Conservation (phyloP, 164 flowering plant genomes). For the Vitis amurensis region DNA sequence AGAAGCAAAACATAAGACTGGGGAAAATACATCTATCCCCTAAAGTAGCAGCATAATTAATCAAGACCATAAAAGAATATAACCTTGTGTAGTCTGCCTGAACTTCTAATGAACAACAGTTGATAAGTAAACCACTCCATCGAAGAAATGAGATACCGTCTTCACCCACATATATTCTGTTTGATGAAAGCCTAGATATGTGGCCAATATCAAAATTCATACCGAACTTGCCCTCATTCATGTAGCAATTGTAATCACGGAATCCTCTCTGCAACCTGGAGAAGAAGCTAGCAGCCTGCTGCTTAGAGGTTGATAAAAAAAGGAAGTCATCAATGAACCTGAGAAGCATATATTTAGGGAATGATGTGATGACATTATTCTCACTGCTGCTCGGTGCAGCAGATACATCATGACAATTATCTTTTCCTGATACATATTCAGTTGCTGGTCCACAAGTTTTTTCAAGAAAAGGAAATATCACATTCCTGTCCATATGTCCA, state of each 20-base stretch:
- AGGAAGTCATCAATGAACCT: conserved; percentile 83
- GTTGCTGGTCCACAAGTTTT: conserved; percentile 21
- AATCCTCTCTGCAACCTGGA: conserved; percentile 68
- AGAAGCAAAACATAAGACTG: neutral
- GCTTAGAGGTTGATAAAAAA: conserved; percentile 76
- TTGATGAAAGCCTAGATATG: conserved; percentile 19
- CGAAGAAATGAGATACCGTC: conserved; percentile 67
- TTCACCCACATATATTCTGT: conserved; percentile 47
- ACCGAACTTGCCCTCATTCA: conserved; percentile 72
- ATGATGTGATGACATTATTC: conserved; percentile 7
- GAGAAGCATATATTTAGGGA: conserved; percentile 42
- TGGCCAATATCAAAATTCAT: conserved; percentile 52
- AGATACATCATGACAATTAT: conserved; percentile 9
- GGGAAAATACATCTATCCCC: neutral
- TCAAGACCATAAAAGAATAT: neutral
- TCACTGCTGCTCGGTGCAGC: conserved; percentile 2
- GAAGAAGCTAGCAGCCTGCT: conserved; percentile 59
- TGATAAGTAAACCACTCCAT: conserved; percentile 93
- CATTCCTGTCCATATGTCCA: conserved; percentile 70
- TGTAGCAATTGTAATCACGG: conserved; percentile 71
- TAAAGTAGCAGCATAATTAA: neutral
- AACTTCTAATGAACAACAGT: conserved; percentile 73
- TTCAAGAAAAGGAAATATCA: conserved; percentile 69
- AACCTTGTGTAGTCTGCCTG: conserved; percentile 96
- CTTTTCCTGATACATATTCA: conserved; percentile 5